Evolutionary conservation across 2,329 filamentous ascomycete genomes (phyloP).

Genomic region (Monosporascus cannonballus): DNA sequence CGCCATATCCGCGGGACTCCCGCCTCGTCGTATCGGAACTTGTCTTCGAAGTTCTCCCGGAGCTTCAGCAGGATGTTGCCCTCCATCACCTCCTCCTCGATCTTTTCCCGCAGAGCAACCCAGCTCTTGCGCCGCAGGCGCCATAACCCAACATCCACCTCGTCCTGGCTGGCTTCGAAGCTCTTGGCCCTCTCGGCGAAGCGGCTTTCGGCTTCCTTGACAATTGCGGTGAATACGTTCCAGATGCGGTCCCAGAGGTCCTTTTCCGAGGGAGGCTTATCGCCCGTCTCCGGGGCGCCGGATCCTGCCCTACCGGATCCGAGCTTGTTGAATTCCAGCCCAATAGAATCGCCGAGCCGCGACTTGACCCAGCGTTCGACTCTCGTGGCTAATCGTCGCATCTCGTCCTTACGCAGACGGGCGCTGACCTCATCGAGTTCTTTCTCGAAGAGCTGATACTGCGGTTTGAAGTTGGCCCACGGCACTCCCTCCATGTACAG

Average conservation of each 20-base stretch:
- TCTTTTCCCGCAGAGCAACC: constrained; percentile 80
- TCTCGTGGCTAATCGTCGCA: constrained; percentile 83
- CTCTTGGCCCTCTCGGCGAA: constrained; percentile 87
- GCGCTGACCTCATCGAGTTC: constrained; percentile 86
- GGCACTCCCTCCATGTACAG: constrained; percentile 71
- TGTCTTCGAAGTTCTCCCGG: constrained; percentile 97
- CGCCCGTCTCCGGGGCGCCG: constrained; percentile 71
- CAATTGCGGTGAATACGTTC: constrained; percentile 75
- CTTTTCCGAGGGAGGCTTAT: constrained; percentile 69
- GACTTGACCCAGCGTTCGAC: constrained; percentile 93
- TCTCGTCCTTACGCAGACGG: constrained; percentile 86
- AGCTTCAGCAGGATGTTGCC: constrained; percentile 93
- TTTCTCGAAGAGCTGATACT: constrained; percentile 75
- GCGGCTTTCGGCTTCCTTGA: constrained; percentile 75
- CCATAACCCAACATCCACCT: constrained; percentile 91
- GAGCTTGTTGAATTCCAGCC: constrained; percentile 92
- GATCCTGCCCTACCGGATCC: constrained; percentile 80
- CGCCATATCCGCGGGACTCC: constrained; percentile 96
- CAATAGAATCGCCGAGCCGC: constrained; percentile 78
- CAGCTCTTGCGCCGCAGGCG: constrained; percentile 89
- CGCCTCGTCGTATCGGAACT: constrained; percentile 94
- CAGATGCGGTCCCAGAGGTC: constrained; percentile 96
- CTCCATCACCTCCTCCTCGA: constrained; percentile 97
- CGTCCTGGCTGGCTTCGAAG: constrained; percentile 86
- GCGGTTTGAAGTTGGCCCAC: constrained; percentile 84